Conservation (phyloP, 441 rosid species). For the Corymbia citriodora region DNA sequence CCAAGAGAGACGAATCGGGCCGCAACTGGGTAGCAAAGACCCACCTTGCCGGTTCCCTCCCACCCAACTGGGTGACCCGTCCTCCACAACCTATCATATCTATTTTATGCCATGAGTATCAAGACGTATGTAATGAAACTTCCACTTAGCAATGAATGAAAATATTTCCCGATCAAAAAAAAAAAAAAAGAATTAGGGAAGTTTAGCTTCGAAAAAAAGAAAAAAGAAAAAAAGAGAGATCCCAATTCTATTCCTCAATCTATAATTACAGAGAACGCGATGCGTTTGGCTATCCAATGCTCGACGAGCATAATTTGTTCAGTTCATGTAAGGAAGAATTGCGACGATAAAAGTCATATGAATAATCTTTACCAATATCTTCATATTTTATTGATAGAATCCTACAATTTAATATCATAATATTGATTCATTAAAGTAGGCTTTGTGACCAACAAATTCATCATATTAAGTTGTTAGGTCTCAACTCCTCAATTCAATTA, state of each 20-base stretch:
- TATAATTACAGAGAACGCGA: background rate
- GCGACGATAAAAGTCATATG: fast-evolving
- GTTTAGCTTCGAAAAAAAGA: no score
- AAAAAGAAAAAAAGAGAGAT: background rate
- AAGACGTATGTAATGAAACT: no score
- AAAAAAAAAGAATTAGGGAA: no score
- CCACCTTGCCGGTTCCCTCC: no score
- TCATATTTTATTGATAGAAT: fast-evolving
- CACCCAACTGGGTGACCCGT: no score
- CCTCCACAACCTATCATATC: no score
- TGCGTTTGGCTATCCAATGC: background rate
- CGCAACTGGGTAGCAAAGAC: no score
- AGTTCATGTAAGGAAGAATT: background rate
- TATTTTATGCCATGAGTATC: no score
- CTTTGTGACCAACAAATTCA: background rate
- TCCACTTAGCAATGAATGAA: no score
- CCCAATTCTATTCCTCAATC: background rate
- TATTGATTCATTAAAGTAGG: fast-evolving
- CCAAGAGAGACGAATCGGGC: no score
- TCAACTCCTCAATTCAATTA: background rate
- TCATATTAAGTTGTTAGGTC: fast-evolving
- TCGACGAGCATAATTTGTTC: fast-evolving
- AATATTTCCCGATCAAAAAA: no score
- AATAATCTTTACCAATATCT: background rate
- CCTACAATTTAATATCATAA: fast-evolving